Base-by-base conservation (phyloP, 176 grass and related monocot species). In the Thalia dealbata region DNA sequence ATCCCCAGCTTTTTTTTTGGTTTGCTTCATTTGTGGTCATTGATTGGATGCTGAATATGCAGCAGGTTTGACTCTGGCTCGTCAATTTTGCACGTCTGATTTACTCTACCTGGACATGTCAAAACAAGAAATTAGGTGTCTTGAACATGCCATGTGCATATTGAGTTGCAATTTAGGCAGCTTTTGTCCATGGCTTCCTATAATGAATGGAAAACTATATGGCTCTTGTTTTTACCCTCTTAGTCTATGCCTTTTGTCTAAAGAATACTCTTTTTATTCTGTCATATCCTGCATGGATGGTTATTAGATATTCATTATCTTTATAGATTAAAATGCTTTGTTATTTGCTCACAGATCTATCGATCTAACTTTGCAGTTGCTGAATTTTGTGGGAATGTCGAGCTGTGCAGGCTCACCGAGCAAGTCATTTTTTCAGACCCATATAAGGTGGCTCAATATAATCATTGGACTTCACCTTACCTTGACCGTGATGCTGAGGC, bases 401-500 rank as follows among this genome's bases (percentile, higher is more conserved):
- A 91, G 83, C 75, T 97, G 80, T 91, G 90, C 62, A 90, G 95
- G 82, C 95, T 86, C 8, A 97, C 90, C 0, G 95, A 93, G 74
- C 85, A 91, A 84, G 95, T 97, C 10, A 83, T 97, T 16, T 99
- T 99, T 75, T 91, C 95, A 3, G 90, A 99, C 62, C 95, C 95
- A 1, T 99, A 93, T 74, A 82, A 81, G 83, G 73, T 88, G 51
- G 81, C 90, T 19, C 67, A 91, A 38, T 84, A 73, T 64, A 99
- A 93, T 51, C 87, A 21, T 9, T 93, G 95, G 85, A 99, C 90
- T 56, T 85, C 87, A 0, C 90, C 95, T 15, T 77, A 86, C 28
- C 87, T 93, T 23, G 95, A 99, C 75, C 76, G 79, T 54, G 95
- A 99, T 16, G 90, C 87, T 1, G 87, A 86, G 71, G 85, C 87